These are phyloP conservation scores for Dendrobium chrysotoxum DNA, from an alignment of 106 monocot genomes.

Conservation along the genomic window DNA sequence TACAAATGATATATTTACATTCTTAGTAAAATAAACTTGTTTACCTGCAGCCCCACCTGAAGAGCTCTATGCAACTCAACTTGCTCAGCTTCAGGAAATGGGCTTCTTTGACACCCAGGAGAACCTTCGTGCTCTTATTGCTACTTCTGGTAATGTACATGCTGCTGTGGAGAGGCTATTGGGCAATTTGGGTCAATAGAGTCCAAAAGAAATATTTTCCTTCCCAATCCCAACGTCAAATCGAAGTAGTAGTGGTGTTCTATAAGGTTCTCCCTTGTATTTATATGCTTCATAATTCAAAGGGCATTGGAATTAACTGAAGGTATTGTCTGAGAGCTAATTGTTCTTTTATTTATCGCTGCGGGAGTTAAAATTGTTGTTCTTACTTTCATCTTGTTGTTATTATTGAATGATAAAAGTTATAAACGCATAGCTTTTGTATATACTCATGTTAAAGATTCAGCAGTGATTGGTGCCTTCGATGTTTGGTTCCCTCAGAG, in stretches of 20 bases:
- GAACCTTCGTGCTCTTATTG: slow-evolving; percentile 75
- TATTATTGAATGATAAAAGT: neutral
- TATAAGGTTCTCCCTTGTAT: neutral
- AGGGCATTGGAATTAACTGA: neutral
- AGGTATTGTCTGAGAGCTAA: neutral
- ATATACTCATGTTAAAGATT: neutral
- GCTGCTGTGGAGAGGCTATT: slow-evolving; percentile 88
- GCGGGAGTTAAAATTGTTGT: neutral
- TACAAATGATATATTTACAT: too few relatives aligned
- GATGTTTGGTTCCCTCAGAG: neutral
- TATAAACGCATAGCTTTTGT: neutral
- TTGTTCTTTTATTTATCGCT: neutral
- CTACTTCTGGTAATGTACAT: slow-evolving; percentile 82
- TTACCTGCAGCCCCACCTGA: slow-evolving; percentile 72
- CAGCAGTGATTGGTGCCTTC: neutral
- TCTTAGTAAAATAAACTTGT: neutral
- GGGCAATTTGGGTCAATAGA: slow-evolving; percentile 63
- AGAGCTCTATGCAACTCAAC: slow-evolving; percentile 79
- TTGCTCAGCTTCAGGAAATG: slow-evolving; percentile 95
- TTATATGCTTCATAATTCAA: neutral
- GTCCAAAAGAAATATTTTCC: neutral
- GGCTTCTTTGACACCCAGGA: slow-evolving; percentile 94
- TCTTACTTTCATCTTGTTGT: too few relatives aligned
- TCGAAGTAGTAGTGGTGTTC: neutral
- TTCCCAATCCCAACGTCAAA: neutral